Conservation (phyloP, 352 stramenopile species). For the Globisporangium takayamanum region DNA sequence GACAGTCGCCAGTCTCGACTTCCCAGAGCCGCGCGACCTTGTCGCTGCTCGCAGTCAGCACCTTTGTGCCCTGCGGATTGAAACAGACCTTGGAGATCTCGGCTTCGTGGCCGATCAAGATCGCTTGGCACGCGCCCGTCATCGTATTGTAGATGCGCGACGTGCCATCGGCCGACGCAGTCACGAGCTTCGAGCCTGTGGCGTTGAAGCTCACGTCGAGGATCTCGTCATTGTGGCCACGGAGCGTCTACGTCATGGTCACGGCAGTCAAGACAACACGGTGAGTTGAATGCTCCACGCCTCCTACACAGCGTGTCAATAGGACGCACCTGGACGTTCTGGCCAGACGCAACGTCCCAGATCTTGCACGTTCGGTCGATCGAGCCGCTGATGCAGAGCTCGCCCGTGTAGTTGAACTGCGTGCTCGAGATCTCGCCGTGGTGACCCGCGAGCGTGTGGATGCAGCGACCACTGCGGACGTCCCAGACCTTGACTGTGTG, state of each 20-base stretch:
- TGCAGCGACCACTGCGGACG: constrained; percentile 78
- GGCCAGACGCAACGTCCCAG: constrained; percentile 87
- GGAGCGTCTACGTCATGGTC: constrained; percentile 57
- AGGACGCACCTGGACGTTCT: constrained; percentile 76
- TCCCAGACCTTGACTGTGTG: constrained; percentile 93
- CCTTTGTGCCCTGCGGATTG: constrained; percentile 92
- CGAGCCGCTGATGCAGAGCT: constrained; percentile 90
- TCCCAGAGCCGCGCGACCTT: constrained; percentile 93
- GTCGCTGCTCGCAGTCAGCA: constrained; percentile 92
- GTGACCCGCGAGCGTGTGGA: constrained; percentile 90
- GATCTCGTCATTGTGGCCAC: constrained; percentile 94
- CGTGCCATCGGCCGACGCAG: constrained; percentile 89
- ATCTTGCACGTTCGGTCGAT: constrained; percentile 95
- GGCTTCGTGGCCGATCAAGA: constrained; percentile 93
- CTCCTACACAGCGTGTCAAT: not conserved
- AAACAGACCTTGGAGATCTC: constrained; percentile 95
- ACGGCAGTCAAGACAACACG: not conserved
- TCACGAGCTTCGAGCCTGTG: constrained; percentile 93
- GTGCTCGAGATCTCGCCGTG: constrained; percentile 94
- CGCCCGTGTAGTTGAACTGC: constrained; percentile 92
- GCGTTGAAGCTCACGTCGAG: constrained; percentile 93
- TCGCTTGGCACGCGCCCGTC: constrained; percentile 92
- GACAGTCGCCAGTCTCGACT: constrained; percentile 90
- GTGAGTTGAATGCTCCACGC: not conserved
- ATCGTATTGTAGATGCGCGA: constrained; percentile 95